phyloP scores from a whole-genome alignment of 1,139 yeast genomes.

The Yamadazyma triangularis region DNA sequence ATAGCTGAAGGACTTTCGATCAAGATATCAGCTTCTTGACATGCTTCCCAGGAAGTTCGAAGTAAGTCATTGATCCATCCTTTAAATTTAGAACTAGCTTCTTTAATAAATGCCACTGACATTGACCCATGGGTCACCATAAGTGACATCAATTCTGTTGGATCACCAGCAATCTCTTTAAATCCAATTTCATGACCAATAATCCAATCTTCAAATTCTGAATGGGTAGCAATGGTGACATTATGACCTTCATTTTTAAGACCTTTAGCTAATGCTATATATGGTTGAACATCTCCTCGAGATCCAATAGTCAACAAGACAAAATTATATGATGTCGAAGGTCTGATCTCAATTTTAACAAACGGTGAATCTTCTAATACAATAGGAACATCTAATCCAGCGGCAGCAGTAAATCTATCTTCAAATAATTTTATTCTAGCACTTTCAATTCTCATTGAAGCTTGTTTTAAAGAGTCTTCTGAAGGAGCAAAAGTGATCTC shows the following conservation, averaged over 20 bases:
- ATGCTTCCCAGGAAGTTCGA: constrained; percentile 74
- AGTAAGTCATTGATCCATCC: constrained; percentile 78
- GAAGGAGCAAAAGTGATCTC: constrained; percentile 5
- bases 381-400: constrained; percentile 64
- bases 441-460: constrained; percentile 26
- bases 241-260: constrained; percentile 73
- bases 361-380: constrained; percentile 63
- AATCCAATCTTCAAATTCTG: constrained; percentile 77
- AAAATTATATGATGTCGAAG: constrained; percentile 52
- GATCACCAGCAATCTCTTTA: constrained; percentile 83
- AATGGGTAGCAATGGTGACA: constrained; percentile 82
- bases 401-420: constrained; percentile 51
- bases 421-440: constrained; percentile 63
- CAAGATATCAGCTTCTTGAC: constrained; percentile 76
- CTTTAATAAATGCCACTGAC: constrained; percentile 77
- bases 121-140: constrained; percentile 91
- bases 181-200: constrained; percentile 62
- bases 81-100: constrained; percentile 73
- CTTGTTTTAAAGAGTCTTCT: constrained; percentile 13
- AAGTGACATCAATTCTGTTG: constrained; percentile 84
- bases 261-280: constrained; percentile 83
- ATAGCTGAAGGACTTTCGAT: constrained; percentile 94
- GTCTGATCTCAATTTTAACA: constrained; percentile 47
- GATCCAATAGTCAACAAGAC: constrained; percentile 87
- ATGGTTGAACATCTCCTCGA: constrained; percentile 95